Percentiles rank a stretch among this genome's conserved stretches.
These are phyloP conservation scores for Spergularia bocconei DNA, from an alignment of 148 eudicot genomes.

Conservation along the genomic window DNA sequence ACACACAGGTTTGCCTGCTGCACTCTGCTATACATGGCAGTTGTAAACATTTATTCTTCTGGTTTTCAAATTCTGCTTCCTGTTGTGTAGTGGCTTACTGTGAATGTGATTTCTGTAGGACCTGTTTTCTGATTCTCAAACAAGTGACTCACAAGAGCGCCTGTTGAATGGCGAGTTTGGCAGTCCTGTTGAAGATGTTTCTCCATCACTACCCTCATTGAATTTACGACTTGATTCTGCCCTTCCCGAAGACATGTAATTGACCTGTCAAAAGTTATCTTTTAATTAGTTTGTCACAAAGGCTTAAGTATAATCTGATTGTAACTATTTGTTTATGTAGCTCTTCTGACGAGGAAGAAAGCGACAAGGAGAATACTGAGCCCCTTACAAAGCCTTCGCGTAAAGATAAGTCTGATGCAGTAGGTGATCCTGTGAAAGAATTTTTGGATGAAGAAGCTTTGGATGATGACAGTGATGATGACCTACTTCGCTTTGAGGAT, in stretches of 20 bases:
- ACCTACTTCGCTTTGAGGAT: conserved; percentile 49
- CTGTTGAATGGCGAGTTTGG: conserved; percentile 32
- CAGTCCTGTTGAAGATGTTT: conserved; percentile 43
- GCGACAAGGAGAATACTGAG: conserved; percentile 64
- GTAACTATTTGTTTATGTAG: conserved; percentile 34
- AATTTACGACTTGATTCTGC: conserved; percentile 78
- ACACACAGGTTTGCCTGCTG: conserved; percentile 62
- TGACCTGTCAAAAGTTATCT: too few species aligned
- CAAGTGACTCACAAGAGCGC: conserved; percentile 36
- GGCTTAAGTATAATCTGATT: too few species aligned
- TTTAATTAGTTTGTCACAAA: too few species aligned
- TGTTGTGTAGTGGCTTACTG: conserved; percentile 15
- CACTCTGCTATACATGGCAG: not conserved
- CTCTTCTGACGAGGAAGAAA: conserved; percentile 74
- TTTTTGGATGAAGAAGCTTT: conserved; percentile 95
- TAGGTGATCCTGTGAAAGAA: conserved; percentile 69
- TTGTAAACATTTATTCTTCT: not conserved
- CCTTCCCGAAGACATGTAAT: conserved; percentile 64
- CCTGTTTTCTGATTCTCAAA: conserved; percentile 59
- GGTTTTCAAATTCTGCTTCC: not conserved
- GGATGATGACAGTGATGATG: conserved; percentile 89
- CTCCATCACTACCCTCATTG: conserved; percentile 68
- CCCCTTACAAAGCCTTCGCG: conserved; percentile 33
- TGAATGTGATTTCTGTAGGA: conserved; percentile 46
- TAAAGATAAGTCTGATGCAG: conserved; percentile 39